A percentile compares a stretch with the other conserved stretches of the same genome.
Conservation (phyloP, 2,329 filamentous ascomycete species). For the Setomelanomma holmii region DNA sequence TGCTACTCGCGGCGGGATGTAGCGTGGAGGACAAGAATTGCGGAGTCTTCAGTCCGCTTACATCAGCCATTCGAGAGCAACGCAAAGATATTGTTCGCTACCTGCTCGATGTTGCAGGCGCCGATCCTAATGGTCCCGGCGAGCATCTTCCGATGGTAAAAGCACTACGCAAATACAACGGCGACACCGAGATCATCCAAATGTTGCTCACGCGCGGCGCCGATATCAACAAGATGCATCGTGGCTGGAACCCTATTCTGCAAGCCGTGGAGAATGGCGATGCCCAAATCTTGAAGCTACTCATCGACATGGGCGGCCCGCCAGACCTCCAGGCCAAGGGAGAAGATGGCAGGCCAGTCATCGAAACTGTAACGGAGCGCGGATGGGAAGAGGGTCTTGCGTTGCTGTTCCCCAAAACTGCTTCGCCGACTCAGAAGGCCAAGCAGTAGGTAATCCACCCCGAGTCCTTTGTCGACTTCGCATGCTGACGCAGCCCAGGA, state of each 20-base stretch:
- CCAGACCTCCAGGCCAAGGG: slow-evolving; percentile 41
- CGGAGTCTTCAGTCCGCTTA: slow-evolving; percentile 74
- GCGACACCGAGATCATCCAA: slow-evolving; percentile 68
- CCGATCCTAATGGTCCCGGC: slow-evolving; percentile 71
- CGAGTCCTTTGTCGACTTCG: not conserved
- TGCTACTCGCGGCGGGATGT: slow-evolving; percentile 69
- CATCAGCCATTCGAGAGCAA: slow-evolving; percentile 70
- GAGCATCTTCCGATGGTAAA: slow-evolving; percentile 77
- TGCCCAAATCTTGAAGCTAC: slow-evolving; percentile 39
- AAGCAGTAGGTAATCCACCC: slow-evolving; percentile 36
- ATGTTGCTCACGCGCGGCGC: slow-evolving; percentile 69
- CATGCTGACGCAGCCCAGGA: not conserved
- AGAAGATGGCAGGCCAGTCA: slow-evolving; percentile 37
- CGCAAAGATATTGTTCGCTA: slow-evolving; percentile 67
- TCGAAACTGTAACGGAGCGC: slow-evolving; percentile 45
- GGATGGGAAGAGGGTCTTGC: slow-evolving; percentile 46
- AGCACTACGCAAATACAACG: slow-evolving; percentile 66
- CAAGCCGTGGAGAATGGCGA: slow-evolving; percentile 48
- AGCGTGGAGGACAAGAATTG: slow-evolving; percentile 75
- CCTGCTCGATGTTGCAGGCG: slow-evolving; percentile 67
- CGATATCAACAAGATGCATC: slow-evolving; percentile 66
- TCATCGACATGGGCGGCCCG: slow-evolving; percentile 44
- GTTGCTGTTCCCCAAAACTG: slow-evolving; percentile 41
- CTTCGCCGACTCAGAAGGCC: slow-evolving; percentile 17
- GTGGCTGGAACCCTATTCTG: slow-evolving; percentile 45